Conservation (phyloP, 768 basidiomycete genomes). For the Gymnopilus dilepis region DNA sequence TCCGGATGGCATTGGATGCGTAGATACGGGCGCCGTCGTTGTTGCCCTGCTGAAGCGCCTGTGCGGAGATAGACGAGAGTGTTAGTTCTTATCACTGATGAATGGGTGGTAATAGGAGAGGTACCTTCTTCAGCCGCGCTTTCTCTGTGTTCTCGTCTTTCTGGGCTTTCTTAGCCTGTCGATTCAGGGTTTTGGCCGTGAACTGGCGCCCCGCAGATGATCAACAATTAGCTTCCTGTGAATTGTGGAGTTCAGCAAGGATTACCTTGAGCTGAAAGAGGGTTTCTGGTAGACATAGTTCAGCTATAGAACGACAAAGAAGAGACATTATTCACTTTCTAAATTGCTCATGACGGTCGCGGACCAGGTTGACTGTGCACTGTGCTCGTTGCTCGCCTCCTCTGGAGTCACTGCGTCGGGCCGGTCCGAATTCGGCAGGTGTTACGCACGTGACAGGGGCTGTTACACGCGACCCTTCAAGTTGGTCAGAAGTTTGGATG, state of each 20-base stretch:
- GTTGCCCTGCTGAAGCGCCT: constrained; percentile 98
- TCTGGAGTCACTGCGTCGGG: background rate
- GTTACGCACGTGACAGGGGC: background rate
- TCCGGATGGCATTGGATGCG: constrained; percentile 96
- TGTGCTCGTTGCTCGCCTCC: constrained; percentile 13
- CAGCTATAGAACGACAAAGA: constrained; percentile 27
- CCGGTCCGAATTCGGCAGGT: background rate
- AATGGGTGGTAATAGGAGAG: constrained; percentile 10
- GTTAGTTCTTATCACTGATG: background rate
- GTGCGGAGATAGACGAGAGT: constrained; percentile 15
- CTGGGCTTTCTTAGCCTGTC: constrained; percentile 97
- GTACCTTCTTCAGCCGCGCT: constrained; percentile 89
- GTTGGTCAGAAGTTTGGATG: constrained; percentile 2
- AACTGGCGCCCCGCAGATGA: constrained; percentile 60
- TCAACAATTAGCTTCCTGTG: constrained; percentile 9
- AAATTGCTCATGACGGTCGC: constrained; percentile 71
- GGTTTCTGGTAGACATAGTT: constrained; percentile 68
- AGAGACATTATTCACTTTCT: constrained; percentile 70
- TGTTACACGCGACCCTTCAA: constrained; percentile 10
- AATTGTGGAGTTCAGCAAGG: background rate
- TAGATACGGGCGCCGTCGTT: constrained; percentile 97
- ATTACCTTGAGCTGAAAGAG: constrained; percentile 97
- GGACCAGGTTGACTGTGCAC: constrained; percentile 8
- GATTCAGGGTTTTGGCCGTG: constrained; percentile 93
- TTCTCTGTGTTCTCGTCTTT: constrained; percentile 95